Evolutionary conservation across 2,329 filamentous ascomycete genomes (phyloP).

Genomic region (Tolypocladium endophyticum): DNA sequence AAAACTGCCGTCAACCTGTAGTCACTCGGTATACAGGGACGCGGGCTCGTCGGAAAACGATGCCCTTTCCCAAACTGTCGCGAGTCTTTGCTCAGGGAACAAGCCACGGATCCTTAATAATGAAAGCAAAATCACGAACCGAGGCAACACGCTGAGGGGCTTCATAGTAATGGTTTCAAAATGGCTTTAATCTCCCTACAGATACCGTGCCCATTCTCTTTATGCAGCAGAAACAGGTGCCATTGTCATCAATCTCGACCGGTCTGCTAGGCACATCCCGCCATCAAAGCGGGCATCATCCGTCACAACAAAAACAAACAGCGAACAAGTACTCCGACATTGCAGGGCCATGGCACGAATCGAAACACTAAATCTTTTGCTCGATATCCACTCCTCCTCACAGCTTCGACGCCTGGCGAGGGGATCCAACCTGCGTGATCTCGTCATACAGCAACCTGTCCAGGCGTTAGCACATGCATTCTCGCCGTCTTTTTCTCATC

Average conservation of each 20-base stretch:
- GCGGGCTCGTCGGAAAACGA: background rate
- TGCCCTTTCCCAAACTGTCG: background rate
- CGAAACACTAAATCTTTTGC: background rate
- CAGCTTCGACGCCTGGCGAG: conserved; percentile 52
- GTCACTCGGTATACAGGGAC: background rate
- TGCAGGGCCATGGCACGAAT: background rate
- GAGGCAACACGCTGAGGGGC: background rate
- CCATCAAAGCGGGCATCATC: background rate
- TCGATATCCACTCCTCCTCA: conserved; percentile 18
- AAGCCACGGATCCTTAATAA: background rate
- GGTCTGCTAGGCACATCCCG: background rate
- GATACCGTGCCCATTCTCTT: background rate
- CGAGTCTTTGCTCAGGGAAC: background rate
- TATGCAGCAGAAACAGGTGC: background rate
- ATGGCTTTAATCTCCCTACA: background rate
- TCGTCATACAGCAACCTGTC: conserved; percentile 73
- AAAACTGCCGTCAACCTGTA: background rate
- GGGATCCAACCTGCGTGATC: conserved; percentile 63
- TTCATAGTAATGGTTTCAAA: too few relatives aligned
- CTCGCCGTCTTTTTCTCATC: background rate
- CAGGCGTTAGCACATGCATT: background rate
- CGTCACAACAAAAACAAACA: background rate
- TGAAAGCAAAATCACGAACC: background rate
- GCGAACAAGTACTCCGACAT: background rate
- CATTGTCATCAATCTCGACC: background rate